phyloP scores from a whole-genome alignment of 352 stramenopile genomes.

The Globisporangium viniferum region DNA sequence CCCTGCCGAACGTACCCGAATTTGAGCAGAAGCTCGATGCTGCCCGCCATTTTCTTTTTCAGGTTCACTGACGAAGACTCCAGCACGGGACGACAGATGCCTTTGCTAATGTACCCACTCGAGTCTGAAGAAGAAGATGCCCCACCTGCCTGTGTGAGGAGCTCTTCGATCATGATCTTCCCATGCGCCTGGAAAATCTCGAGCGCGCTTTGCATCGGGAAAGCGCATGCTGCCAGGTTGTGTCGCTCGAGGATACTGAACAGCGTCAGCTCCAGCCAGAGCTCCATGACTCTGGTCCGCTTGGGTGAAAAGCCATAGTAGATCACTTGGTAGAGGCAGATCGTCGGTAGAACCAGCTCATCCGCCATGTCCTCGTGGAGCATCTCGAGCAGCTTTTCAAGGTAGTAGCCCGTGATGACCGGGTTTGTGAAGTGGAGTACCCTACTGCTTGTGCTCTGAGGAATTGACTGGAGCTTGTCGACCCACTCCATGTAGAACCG shows the following conservation, averaged over 20 bases:
- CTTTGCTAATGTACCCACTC: background rate
- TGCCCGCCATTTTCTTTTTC: constrained; percentile 28
- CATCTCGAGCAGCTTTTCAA: constrained; percentile 46
- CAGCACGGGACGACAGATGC: constrained; percentile 11
- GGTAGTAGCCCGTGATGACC: constrained; percentile 37
- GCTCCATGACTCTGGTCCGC: constrained; percentile 28
- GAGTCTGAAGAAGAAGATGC: background rate
- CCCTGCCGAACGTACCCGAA: constrained; percentile 59
- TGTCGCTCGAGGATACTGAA: constrained; percentile 47
- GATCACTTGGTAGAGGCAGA: constrained; percentile 55
- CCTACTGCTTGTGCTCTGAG: constrained; percentile 6
- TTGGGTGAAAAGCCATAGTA: constrained; percentile 37
- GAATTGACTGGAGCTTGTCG: constrained; percentile 24
- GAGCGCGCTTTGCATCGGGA: constrained; percentile 55
- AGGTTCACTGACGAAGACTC: constrained; percentile 18
- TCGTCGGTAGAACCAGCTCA: constrained; percentile 31
- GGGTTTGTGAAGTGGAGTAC: constrained; percentile 40
- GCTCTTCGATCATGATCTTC: constrained; percentile 39
- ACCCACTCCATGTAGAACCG: constrained; percentile 59
- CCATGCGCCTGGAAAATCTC: constrained; percentile 43
- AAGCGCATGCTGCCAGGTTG: constrained; percentile 32
- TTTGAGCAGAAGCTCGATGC: constrained; percentile 32
- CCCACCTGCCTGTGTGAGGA: constrained; percentile 23
- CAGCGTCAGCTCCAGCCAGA: constrained; percentile 57
- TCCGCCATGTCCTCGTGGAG: constrained; percentile 29